Evolutionary conservation across 805 yeast species (phyloP).

Genomic region (Yarrowia bubula): DNA sequence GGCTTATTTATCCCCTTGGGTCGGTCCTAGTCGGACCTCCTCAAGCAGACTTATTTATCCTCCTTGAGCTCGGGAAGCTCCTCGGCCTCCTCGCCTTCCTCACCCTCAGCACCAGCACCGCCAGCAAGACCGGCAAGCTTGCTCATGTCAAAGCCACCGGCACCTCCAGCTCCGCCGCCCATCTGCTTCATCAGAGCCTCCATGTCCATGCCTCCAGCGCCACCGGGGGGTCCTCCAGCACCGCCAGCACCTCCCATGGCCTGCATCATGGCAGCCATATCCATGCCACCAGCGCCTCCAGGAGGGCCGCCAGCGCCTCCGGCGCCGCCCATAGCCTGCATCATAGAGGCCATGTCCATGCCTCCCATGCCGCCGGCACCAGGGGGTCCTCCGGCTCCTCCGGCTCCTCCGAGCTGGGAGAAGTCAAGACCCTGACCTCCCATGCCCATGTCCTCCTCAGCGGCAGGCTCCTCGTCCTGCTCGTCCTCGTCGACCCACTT

Average conservation of each 20-base stretch:
- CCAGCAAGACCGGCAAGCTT: constrained; percentile 32
- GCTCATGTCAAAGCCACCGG: constrained; percentile 38
- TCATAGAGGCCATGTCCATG: constrained; percentile 29
- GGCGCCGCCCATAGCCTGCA: constrained; percentile 30
- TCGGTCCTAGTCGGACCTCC: no score
- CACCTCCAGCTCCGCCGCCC: constrained; percentile 35
- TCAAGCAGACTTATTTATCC: constrained; percentile 26
- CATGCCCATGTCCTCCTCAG: constrained; percentile 39
- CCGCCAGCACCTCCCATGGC: constrained; percentile 33
- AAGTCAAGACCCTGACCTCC: constrained; percentile 44
- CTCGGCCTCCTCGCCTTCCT: constrained; percentile 22
- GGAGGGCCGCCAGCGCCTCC: constrained; percentile 34
- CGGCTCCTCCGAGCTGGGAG: constrained; percentile 45
- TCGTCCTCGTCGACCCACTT: constrained; percentile 99
- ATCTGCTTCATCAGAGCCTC: constrained; percentile 25
- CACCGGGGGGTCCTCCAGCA: constrained; percentile 33
- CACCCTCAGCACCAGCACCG: constrained; percentile 21
- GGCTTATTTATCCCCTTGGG: constrained; percentile 27
- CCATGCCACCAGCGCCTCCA: constrained; percentile 33
- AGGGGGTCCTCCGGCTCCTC: constrained; percentile 35
- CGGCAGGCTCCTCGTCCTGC: constrained; percentile 69
- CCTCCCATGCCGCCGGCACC: constrained; percentile 35
- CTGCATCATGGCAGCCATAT: constrained; percentile 27
- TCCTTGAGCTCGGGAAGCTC: constrained; percentile 27
- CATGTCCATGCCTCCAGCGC: constrained; percentile 30